Evolutionary conservation across 257 asterid species (phyloP).

Genomic region (Thymus mandschuricus): DNA sequence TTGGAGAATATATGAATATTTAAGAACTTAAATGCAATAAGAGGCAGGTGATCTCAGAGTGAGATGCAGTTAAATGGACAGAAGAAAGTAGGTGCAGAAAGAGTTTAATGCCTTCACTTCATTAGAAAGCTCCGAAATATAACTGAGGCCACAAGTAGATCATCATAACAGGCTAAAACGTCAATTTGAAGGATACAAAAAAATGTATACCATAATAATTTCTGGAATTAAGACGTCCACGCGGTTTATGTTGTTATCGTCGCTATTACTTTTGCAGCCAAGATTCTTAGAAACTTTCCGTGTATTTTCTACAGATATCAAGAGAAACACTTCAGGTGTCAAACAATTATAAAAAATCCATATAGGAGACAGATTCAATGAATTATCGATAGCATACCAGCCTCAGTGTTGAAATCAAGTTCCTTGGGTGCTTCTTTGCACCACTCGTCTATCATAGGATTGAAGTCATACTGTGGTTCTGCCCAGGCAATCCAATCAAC

Average conservation of each 20-base stretch:
- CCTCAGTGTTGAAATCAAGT: constrained; percentile 86
- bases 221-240: constrained; percentile 97
- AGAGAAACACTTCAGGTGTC: constrained; percentile 34
- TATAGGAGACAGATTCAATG: constrained; percentile 27
- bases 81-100: constrained; percentile 9
- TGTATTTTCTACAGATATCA: constrained; percentile 70
- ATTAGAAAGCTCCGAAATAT: not conserved
- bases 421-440: constrained; percentile 99
- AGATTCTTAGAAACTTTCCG: constrained; percentile 77
- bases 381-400: constrained; percentile 60
- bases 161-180: constrained; percentile 18
- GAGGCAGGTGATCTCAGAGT: not conserved
- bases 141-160: constrained; percentile 6
- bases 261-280: constrained; percentile 57
- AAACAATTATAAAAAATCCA: constrained; percentile 16
- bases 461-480: constrained; percentile 92
- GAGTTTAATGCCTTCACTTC: constrained; percentile 15
- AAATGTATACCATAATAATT: constrained; percentile 69
- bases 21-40: constrained; percentile 12
- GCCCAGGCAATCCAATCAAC: constrained; percentile 99
- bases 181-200: constrained; percentile 31
- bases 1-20: not conserved
- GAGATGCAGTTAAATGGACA: constrained; percentile 4
- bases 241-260: constrained; percentile 48
- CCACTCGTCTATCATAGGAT: constrained; percentile 98